These are phyloP conservation scores for Cystoisospora suis DNA, from an alignment of 169 alveolate species.

Conservation along the genomic window DNA sequence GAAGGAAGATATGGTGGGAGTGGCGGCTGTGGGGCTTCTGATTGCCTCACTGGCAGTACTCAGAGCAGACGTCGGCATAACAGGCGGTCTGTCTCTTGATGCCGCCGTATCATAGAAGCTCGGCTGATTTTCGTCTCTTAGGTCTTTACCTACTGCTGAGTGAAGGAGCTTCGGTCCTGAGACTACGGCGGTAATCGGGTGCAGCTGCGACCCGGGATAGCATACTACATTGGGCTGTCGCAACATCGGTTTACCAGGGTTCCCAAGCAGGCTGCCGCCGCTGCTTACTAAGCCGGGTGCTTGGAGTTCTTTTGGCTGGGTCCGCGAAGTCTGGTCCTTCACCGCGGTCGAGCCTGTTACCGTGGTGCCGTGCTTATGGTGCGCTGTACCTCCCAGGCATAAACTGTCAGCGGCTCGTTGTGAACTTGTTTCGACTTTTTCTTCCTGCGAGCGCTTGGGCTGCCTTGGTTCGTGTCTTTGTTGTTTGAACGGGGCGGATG, in stretches of 20 bases:
- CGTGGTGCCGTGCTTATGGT: background rate
- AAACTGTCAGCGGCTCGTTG: no score
- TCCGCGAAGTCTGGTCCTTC: background rate
- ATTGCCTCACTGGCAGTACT: background rate
- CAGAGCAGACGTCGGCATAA: constrained; percentile 1
- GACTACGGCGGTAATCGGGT: no score
- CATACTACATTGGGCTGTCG: background rate
- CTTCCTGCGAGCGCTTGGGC: no score
- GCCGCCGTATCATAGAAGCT: no score
- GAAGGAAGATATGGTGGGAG: background rate
- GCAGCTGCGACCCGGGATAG: no score
- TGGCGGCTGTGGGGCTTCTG: constrained; percentile 2
- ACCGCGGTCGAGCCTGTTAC: background rate
- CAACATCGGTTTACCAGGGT: background rate
- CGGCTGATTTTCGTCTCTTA: no score
- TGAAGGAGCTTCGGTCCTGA: no score
- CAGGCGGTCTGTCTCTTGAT: background rate
- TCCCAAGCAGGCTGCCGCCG: constrained; percentile 9
- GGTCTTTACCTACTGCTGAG: no score
- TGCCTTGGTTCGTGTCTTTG: no score
- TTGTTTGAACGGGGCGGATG: no score
- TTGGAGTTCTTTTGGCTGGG: background rate
- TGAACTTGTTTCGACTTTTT: no score
- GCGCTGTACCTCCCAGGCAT: no score
- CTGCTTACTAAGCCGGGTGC: background rate